These are phyloP conservation scores for Phellopilus nigrolimitatus DNA, from an alignment of 1,284 basidiomycete species.

Conservation along the genomic window DNA sequence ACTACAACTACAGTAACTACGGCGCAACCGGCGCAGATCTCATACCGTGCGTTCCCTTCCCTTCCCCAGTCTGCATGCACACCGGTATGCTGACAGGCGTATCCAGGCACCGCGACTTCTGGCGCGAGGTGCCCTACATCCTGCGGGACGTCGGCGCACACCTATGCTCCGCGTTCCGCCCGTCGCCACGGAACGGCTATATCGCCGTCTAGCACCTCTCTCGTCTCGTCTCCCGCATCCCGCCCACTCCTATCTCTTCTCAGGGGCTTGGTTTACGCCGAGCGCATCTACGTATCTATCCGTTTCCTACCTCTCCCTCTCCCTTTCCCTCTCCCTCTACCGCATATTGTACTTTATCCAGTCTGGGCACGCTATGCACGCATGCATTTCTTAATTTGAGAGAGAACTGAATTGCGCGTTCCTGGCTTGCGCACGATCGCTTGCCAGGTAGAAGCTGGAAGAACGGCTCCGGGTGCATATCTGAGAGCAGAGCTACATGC, in stretches of 20 bases:
- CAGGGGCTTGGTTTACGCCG: background rate
- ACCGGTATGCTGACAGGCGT: constrained; percentile 14
- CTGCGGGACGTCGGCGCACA: constrained; percentile 70
- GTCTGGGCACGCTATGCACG: background rate
- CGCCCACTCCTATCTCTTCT: background rate
- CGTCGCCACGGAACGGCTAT: constrained; percentile 64
- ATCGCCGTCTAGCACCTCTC: constrained; percentile 52
- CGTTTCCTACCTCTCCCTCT: background rate
- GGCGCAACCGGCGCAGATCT: constrained; percentile 75
- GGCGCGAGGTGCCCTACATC: constrained; percentile 83
- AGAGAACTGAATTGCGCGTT: no score
- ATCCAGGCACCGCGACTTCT: constrained; percentile 77
- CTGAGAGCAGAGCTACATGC: no score
- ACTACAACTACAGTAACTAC: constrained; percentile 81
- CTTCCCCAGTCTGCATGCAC: constrained; percentile 10
- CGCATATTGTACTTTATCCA: background rate
- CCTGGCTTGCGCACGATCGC: no score
- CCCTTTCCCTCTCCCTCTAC: background rate
- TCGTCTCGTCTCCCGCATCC: background rate
- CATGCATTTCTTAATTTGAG: background rate
- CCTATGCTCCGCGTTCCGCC: constrained; percentile 65
- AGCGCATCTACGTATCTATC: background rate
- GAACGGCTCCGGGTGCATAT: no score
- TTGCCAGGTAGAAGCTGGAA: no score
- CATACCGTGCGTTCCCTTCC: constrained; percentile 57